Percentiles rank a stretch among this genome's conserved stretches.
Evolutionary conservation across 2,329 filamentous ascomycete genomes (phyloP).

Genomic region (Aspergillus spinulosporus): DNA sequence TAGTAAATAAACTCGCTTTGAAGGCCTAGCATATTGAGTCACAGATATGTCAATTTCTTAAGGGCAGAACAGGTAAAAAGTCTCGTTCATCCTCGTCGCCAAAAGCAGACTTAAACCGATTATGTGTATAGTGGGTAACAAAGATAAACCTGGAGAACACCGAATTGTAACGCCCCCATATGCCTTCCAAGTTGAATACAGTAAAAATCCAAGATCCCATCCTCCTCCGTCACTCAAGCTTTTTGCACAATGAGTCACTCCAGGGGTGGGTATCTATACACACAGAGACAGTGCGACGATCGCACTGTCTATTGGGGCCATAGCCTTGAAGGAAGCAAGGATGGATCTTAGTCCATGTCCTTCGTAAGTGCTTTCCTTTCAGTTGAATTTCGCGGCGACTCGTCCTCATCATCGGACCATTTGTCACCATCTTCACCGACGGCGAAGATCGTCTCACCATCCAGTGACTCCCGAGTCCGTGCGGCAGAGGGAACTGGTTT

Average conservation of each 20-base stretch:
- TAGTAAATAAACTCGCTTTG: background rate
- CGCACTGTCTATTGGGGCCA: background rate
- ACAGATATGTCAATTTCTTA: background rate
- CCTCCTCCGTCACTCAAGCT: slow-evolving; percentile 8
- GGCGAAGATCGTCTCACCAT: slow-evolving; percentile 94
- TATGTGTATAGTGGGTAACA: slow-evolving; percentile 4
- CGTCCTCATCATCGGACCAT: slow-evolving; percentile 71
- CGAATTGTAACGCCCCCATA: slow-evolving; percentile 24
- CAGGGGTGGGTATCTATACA: slow-evolving; percentile 6
- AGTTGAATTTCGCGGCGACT: slow-evolving; percentile 52
- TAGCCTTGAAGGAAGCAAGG: background rate
- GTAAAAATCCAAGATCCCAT: slow-evolving; percentile 14
- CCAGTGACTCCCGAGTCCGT: slow-evolving; percentile 62
- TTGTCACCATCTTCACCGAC: slow-evolving; percentile 84
- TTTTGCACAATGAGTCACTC: slow-evolving; percentile 4
- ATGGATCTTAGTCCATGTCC: slow-evolving; percentile 18
- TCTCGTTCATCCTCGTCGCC: slow-evolving; percentile 11
- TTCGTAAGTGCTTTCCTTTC: slow-evolving; percentile 55
- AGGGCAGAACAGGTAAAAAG: slow-evolving; percentile 4
- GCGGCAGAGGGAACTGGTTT: slow-evolving; percentile 54
- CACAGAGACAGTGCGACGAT: slow-evolving; percentile 13
- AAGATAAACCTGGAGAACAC: slow-evolving; percentile 9
- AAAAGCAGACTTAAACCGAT: slow-evolving; percentile 3
- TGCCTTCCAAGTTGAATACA: slow-evolving; percentile 24
- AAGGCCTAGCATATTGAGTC: background rate